Evolutionary conservation across 2,329 filamentous ascomycete genomes (phyloP), one percentile per base, ranked within the genome.

Genomic region (Intubia oerlemansii): DNA sequence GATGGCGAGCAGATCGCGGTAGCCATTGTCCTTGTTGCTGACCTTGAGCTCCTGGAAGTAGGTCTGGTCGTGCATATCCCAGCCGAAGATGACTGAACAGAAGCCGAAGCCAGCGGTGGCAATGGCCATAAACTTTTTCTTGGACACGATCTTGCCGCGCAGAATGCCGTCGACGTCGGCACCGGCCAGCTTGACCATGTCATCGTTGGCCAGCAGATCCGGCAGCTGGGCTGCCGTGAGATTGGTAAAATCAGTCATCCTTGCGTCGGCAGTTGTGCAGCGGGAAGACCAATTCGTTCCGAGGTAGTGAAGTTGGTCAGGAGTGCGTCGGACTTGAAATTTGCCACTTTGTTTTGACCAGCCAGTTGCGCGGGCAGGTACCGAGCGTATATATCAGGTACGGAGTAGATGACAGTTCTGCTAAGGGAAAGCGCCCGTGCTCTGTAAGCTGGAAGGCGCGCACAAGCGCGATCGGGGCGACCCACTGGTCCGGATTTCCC

Each of bases 1-100:
- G 21, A 85, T 57, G 10, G 84, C 82, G 28, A 91, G 62, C 24
- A 92, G 54, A 48, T 92, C 84, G 38, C 74, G 66, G 51, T 91
- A 92, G 24, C 82, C 82, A 47, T 91, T 92, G 43, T 80, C 73
- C 40, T 78, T 77, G 53, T 91, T 92, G 52, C 79, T 88, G 48
- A 92, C 75, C 43, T 66, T 66, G 37, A 92, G 65, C 52, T 92
- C 82, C 41, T 64, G 69, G 47, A 79, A 73, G 50, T 92, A 93
- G 9, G 80, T 90, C 55, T 70, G 62, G 45, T 93, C 84, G 51
- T 93, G 82, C 80, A 92, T 91, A 51, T 93, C 82, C 84, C 84
- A 92, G 47, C 84, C 82, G 43, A 91, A 92, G 38, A 92, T 70
- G 39, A 92, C 81, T 13, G 78, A 88, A 57, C 84, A 92, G 59